Evolutionary conservation across 1,284 basidiomycete species (phyloP), one percentile per base, ranked within the genome.

Genomic region (Dichomitus squalens): DNA sequence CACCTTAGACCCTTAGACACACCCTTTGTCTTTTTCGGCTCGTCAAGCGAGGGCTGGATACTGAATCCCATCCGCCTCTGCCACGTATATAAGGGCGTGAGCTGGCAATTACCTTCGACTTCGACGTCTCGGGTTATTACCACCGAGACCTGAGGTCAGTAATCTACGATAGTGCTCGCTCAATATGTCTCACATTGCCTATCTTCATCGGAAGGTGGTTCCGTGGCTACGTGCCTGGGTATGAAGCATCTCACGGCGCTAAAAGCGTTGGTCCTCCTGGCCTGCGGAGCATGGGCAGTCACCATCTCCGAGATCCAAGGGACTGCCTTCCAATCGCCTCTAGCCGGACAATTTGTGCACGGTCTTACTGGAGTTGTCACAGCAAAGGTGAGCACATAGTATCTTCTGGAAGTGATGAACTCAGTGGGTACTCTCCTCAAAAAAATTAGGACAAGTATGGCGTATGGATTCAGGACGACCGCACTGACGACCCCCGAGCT

Each of bases 251-350:
- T 47, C 12, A 2, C 44, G 8, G 8, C 29, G n/a, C n/a, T 47
- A 49, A 53, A 54, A 38, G 9, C 11, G 40, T 18, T 44, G 25
- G 40, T 29, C 9, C 11, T 29, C 7, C 40, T 50, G 12, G 18
- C 44, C 9, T 31, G 9, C 8, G 12, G 44, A 4, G 44, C 33
- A 33, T 29, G 29, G n/a, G 47, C 60, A 23, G 49, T 63, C 4
- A 64, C 53, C 31, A 72, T 84, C 12, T 69, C 79, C 18, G 81
- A 83, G 27, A 82, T 85, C 25, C 82, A 86, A 70, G 85, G 85
- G 9, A 52, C 67, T 21, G 70, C 78, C 1, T 87, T 79, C 62
- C 72, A 72, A 59, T 85, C 83, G 9, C 80, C 84, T 41, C 71
- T 79, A 16, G 67, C 63, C 31, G 81, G 82, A 0, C 74, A 83